These are phyloP conservation scores for Physcomitrium patens DNA, from an alignment of 225 moss, liverwort and hornwort species.

Conservation along the genomic window DNA sequence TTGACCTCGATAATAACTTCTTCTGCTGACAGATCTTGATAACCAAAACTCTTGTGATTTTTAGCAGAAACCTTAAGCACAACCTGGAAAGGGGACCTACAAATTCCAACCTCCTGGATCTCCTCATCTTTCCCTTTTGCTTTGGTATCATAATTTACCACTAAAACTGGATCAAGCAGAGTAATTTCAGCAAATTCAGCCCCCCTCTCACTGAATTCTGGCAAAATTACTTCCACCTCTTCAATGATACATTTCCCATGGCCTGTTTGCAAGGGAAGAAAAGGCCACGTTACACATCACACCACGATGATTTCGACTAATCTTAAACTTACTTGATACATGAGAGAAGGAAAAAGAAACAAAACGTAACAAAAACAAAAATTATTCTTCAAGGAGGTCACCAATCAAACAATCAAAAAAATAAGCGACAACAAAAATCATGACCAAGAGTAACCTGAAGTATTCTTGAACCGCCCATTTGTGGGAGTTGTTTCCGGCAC, in stretches of 20 bases:
- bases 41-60: slow-evolving; percentile 43
- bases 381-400: too few relatives aligned
- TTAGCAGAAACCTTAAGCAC: slow-evolving; percentile 42
- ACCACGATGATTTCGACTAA: slow-evolving; percentile 8
- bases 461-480: slow-evolving; percentile 25
- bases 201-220: slow-evolving; percentile 40
- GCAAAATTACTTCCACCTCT: slow-evolving; percentile 42
- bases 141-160: slow-evolving; percentile 35
- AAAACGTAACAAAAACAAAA: too few relatives aligned
- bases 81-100: slow-evolving; percentile 37
- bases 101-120: slow-evolving; percentile 33
- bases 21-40: slow-evolving; percentile 50
- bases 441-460: slow-evolving; percentile 27
- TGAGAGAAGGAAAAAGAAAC: slow-evolving; percentile 12
- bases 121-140: slow-evolving; percentile 40
- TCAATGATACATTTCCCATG: slow-evolving; percentile 32
- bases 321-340: neutral
- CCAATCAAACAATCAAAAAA: neutral
- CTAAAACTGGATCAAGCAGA: slow-evolving; percentile 43
- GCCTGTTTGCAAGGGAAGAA: slow-evolving; percentile 32
- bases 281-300: slow-evolving; percentile 19
- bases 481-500: slow-evolving; percentile 25
- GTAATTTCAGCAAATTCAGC: slow-evolving; percentile 57
- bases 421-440: slow-evolving; percentile 6
- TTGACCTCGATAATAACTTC: slow-evolving; percentile 54